These are phyloP conservation scores for Lachancea sp. DNA, from an alignment of 805 yeast genomes.

Conservation along the genomic window DNA sequence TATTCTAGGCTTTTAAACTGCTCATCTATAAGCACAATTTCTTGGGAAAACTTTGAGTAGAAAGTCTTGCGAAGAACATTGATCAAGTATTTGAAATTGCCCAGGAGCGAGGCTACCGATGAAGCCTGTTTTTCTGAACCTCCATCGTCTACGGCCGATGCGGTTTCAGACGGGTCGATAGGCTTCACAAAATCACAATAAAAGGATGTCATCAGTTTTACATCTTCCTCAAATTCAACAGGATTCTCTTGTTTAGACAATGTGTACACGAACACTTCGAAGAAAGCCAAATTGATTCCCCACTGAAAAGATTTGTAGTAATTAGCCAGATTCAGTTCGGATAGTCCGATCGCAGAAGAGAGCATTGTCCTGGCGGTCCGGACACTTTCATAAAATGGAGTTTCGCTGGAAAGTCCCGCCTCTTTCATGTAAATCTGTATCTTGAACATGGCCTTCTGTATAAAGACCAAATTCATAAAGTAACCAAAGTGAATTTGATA, in stretches of 20 bases:
- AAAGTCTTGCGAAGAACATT: slow-evolving; percentile 7
- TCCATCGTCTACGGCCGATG: background rate
- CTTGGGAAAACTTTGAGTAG: background rate
- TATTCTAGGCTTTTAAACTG: background rate
- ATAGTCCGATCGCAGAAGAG: background rate
- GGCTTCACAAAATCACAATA: slow-evolving; percentile 1
- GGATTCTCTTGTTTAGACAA: slow-evolving; percentile 5
- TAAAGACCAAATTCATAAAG: slow-evolving; percentile 4
- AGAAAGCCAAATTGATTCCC: slow-evolving; percentile 6
- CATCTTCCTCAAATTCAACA: slow-evolving; percentile 1
- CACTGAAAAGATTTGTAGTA: slow-evolving; percentile 5
- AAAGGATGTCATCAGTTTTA: slow-evolving; percentile 1
- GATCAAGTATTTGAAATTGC: slow-evolving; percentile 8
- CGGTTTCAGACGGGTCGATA: background rate
- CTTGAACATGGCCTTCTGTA: slow-evolving; percentile 8
- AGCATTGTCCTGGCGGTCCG: slow-evolving; percentile 5
- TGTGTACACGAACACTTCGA: slow-evolving; percentile 7
- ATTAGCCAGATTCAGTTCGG: slow-evolving; percentile 1
- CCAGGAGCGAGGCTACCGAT: background rate
- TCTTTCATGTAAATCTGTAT: slow-evolving; percentile 1
- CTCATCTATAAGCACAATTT: background rate
- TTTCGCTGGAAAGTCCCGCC: background rate
- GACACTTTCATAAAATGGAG: slow-evolving; percentile 5
- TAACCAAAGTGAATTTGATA: slow-evolving; percentile 2
- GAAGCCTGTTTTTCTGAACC: background rate